Conservation (phyloP, 1,284 basidiomycete species). For the Schizopora paradoxa region DNA sequence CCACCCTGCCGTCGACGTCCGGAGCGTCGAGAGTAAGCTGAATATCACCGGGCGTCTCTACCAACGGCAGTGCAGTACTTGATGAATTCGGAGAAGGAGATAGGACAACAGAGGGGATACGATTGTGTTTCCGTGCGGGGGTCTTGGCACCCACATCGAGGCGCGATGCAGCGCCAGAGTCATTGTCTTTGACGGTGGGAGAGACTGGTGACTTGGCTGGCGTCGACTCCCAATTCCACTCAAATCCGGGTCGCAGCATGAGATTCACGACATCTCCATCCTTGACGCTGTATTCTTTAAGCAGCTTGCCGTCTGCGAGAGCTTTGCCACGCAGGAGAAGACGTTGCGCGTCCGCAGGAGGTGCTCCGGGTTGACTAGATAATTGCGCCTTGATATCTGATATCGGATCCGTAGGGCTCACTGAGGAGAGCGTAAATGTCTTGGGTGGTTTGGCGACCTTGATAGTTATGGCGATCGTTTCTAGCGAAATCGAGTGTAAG, state of each 20-base stretch:
- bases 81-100: constrained; percentile 59
- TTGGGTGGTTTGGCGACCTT: constrained; percentile 88
- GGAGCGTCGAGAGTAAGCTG: constrained; percentile 56
- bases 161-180: constrained; percentile 20
- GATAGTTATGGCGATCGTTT: constrained; percentile 68
- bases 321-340: constrained; percentile 90
- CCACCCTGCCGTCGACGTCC: constrained; percentile 29
- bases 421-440: constrained; percentile 56
- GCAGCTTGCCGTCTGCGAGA: constrained; percentile 76
- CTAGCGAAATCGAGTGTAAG: constrained; percentile 27
- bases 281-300: constrained; percentile 83
- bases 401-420: constrained; percentile 76
- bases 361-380: constrained; percentile 54
- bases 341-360: constrained; percentile 72
- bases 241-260: constrained; percentile 72
- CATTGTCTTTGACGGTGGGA: constrained; percentile 8
- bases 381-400: constrained; percentile 71
- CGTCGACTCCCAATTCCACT: constrained; percentile 53
- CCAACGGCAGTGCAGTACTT: constrained; percentile 29
- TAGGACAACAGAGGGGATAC: constrained; percentile 69
- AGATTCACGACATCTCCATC: constrained; percentile 78
- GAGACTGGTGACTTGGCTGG: constrained; percentile 15
- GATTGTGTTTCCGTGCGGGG: constrained; percentile 39
- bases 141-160: constrained; percentile 23
- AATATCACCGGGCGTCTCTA: constrained; percentile 55